A percentile compares a stretch with the other conserved stretches of the same genome.
These are phyloP conservation scores for Pestalotiopsis sp. DNA, from an alignment of 2,329 filamentous ascomycete species.

Conservation along the genomic window DNA sequence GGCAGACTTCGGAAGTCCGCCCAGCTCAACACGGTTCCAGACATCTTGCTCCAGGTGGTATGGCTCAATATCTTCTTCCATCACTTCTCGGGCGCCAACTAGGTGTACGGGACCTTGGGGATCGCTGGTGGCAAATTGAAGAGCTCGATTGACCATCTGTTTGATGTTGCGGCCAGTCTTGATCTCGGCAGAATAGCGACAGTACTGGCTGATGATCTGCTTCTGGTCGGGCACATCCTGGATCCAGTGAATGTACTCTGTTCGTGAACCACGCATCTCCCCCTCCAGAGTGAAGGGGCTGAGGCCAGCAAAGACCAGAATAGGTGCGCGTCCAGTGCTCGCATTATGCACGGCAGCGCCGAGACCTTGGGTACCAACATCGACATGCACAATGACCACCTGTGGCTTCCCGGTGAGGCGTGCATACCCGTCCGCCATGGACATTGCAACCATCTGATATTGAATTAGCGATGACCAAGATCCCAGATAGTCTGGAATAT, in stretches of 20 bases:
- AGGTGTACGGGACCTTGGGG: conserved; percentile 83
- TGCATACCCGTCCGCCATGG: conserved; percentile 82
- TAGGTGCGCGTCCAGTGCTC: conserved; percentile 71
- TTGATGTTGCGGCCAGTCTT: conserved; percentile 85
- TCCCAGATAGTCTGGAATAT: too few relatives aligned
- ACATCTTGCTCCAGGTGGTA: conserved; percentile 69
- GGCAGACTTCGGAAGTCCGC: conserved; percentile 56
- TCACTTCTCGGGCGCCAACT: conserved; percentile 75
- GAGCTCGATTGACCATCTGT: conserved; percentile 83
- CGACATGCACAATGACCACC: conserved; percentile 78
- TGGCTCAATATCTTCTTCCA: conserved; percentile 81
- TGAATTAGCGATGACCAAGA: neutral
- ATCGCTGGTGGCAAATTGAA: conserved; percentile 79
- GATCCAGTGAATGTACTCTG: conserved; percentile 86
- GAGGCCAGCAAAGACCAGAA: conserved; percentile 78
- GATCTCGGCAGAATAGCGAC: conserved; percentile 80
- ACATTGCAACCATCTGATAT: conserved; percentile 77
- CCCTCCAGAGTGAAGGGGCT: conserved; percentile 78
- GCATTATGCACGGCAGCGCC: conserved; percentile 81
- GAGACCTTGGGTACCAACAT: conserved; percentile 80
- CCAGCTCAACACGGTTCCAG: conserved; percentile 73
- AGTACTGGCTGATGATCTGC: conserved; percentile 81
- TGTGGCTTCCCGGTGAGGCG: conserved; percentile 73
- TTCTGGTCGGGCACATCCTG: conserved; percentile 84
- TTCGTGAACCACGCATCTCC: conserved; percentile 75